Evolutionary conservation across 1,284 basidiomycete genomes (phyloP).

Genomic region (Ceratobasidium sp.): DNA sequence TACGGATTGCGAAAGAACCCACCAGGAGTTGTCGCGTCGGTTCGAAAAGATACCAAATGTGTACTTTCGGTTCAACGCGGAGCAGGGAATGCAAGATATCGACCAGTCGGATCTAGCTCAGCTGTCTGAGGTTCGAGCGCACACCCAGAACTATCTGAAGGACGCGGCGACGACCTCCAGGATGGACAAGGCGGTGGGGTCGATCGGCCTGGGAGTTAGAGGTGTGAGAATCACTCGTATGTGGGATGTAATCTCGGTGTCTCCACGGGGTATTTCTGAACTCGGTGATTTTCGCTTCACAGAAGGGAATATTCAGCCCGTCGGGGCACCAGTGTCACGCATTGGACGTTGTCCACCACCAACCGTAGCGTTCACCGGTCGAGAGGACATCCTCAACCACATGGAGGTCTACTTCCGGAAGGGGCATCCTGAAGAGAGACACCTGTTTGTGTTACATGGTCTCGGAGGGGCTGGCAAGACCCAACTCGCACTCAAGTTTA

Average conservation of each 20-base stretch:
- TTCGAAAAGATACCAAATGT: not conserved
- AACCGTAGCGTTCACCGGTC: conserved; percentile 8
- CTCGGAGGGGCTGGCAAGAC: conserved; percentile 24
- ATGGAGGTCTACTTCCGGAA: not conserved
- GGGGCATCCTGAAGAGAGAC: not conserved
- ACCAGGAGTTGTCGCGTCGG: not conserved
- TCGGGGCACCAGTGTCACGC: too few species aligned
- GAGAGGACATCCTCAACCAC: not conserved
- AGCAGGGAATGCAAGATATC: conserved; percentile 12
- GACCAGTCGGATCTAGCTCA: not conserved
- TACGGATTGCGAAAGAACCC: conserved; percentile 18
- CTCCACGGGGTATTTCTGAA: too few species aligned
- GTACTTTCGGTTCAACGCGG: conserved; percentile 26
- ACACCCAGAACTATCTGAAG: too few species aligned
- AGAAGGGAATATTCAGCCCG: too few species aligned
- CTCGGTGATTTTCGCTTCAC: too few species aligned
- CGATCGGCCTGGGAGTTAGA: too few species aligned
- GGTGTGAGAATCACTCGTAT: too few species aligned
- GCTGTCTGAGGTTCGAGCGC: not conserved
- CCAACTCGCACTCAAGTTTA: conserved; percentile 15
- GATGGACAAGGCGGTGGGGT: too few species aligned
- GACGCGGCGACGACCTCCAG: too few species aligned
- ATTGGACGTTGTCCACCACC: conserved; percentile 20
- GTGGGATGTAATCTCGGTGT: too few species aligned
- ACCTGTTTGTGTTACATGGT: conserved; percentile 25